These are phyloP conservation scores for Boletellus ananas DNA, from an alignment of 768 basidiomycete genomes.

Conservation along the genomic window DNA sequence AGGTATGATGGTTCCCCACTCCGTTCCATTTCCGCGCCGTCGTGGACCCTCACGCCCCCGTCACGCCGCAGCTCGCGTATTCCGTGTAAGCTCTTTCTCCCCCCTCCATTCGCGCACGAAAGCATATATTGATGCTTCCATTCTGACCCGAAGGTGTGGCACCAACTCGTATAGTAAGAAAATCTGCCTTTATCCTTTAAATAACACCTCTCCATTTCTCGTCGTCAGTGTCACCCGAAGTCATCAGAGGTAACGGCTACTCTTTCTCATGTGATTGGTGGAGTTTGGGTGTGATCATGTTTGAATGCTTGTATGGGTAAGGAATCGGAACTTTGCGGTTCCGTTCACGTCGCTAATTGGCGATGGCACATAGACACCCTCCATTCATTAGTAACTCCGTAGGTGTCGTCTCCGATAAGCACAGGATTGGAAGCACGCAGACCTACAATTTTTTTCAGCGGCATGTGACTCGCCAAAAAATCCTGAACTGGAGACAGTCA, in stretches of 20 bases:
- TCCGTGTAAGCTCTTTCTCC: constrained; percentile 63
- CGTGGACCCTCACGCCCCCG: constrained; percentile 23
- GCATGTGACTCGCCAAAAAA: constrained; percentile 94
- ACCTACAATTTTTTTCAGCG: constrained; percentile 45
- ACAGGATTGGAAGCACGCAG: constrained; percentile 19
- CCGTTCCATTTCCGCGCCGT: constrained; percentile 27
- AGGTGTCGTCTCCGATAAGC: constrained; percentile 28
- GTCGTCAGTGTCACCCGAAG: constrained; percentile 78
- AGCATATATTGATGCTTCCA: constrained; percentile 23
- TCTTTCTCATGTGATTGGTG: constrained; percentile 97
- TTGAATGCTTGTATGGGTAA: constrained; percentile 89
- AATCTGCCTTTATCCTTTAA: constrained; percentile 24
- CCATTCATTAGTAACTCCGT: constrained; percentile 96
- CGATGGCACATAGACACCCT: constrained; percentile 60
- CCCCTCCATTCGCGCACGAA: constrained; percentile 10
- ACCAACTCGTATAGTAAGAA: constrained; percentile 82
- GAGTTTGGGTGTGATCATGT: constrained; percentile 97
- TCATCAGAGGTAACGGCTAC: constrained; percentile 89
- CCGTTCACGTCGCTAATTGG: constrained; percentile 24
- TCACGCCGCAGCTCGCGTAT: constrained; percentile 64
- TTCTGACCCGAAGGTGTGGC: constrained; percentile 57
- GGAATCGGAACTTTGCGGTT: constrained; percentile 33
- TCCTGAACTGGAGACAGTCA: constrained; percentile 90
- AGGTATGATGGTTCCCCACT: constrained; percentile 49
- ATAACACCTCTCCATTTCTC: constrained; percentile 25